Evolutionary conservation across 2,329 filamentous ascomycete species (phyloP).

Genomic region (Fusarium equiseti): DNA sequence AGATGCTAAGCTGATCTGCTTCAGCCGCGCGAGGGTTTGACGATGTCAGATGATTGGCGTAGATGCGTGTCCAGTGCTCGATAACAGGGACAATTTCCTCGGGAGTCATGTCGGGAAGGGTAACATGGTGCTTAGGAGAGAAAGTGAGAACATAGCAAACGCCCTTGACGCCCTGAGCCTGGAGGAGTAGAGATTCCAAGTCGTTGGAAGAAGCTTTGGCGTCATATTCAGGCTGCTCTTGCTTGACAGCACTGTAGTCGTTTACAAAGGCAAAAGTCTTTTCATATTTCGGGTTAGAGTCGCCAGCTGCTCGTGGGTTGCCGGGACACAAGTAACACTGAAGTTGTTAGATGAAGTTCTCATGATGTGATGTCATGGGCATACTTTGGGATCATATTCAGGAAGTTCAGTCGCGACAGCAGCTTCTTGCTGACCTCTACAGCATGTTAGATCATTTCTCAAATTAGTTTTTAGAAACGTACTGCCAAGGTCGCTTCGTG

Average conservation of each 20-base stretch:
- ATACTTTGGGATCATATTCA: slow-evolving; percentile 80
- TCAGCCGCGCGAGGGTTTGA: slow-evolving; percentile 70
- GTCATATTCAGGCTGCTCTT: slow-evolving; percentile 85
- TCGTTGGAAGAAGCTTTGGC: slow-evolving; percentile 61
- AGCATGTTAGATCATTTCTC: slow-evolving; percentile 11
- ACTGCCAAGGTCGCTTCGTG: slow-evolving; percentile 99
- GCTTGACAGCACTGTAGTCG: slow-evolving; percentile 97
- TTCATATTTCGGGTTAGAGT: slow-evolving; percentile 86
- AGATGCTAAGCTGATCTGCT: slow-evolving; percentile 56
- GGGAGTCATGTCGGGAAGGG: slow-evolving; percentile 87
- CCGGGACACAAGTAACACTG: slow-evolving; percentile 95
- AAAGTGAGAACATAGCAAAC: slow-evolving; percentile 98
- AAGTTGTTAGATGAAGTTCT: slow-evolving; percentile 13
- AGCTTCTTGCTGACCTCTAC: slow-evolving; percentile 81
- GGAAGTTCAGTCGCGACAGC: slow-evolving; percentile 77
- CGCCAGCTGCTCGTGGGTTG: slow-evolving; percentile 89
- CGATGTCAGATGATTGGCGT: slow-evolving; percentile 82
- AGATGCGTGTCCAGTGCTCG: slow-evolving; percentile 91
- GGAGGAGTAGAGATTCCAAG: slow-evolving; percentile 80
- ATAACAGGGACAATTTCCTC: slow-evolving; percentile 84
- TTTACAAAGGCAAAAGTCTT: slow-evolving; percentile 96
- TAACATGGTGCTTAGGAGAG: slow-evolving; percentile 89
- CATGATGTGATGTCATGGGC: slow-evolving; percentile 38
- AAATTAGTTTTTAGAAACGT: slow-evolving; percentile 55
- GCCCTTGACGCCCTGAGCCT: slow-evolving; percentile 87